phyloP scores from a whole-genome alignment of 2,329 filamentous ascomycete genomes.

The Grosmannia serpens region DNA sequence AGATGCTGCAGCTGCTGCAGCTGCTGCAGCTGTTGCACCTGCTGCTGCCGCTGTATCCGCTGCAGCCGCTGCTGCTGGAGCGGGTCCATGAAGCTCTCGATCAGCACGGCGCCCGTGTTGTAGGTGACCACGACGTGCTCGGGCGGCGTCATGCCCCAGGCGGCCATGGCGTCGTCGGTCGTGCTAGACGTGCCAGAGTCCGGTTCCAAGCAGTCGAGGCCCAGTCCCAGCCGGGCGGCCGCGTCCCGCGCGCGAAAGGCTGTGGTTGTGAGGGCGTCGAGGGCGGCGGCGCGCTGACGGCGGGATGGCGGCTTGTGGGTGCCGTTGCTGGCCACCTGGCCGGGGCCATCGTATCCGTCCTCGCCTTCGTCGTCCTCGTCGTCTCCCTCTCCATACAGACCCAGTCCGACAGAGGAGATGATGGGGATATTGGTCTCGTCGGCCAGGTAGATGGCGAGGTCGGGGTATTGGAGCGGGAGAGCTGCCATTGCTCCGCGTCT shows the following conservation, averaged over 20 bases:
- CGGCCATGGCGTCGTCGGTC: background rate
- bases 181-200: background rate
- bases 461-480: conserved; percentile 37
- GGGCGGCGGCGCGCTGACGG: conserved; percentile 27
- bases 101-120: conserved; percentile 21
- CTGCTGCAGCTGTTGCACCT: background rate
- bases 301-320: conserved; percentile 6
- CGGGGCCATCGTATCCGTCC: background rate
- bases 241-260: conserved; percentile 42
- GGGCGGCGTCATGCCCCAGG: conserved; percentile 33
- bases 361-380: background rate
- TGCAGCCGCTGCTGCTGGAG: conserved; percentile 1
- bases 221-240: conserved; percentile 39
- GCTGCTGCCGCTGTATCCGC: background rate
- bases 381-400: background rate
- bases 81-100: conserved; percentile 34
- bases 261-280: conserved; percentile 39
- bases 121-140: conserved; percentile 50
- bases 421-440: conserved; percentile 46
- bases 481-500: conserved; percentile 22
- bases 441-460: conserved; percentile 43
- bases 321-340: too few relatives aligned
- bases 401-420: conserved; percentile 32
- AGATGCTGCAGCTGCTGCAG: background rate
- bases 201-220: conserved; percentile 28